Conservation (phyloP, 75 land plant genomes). For the Isoetes taiwanensis region DNA sequence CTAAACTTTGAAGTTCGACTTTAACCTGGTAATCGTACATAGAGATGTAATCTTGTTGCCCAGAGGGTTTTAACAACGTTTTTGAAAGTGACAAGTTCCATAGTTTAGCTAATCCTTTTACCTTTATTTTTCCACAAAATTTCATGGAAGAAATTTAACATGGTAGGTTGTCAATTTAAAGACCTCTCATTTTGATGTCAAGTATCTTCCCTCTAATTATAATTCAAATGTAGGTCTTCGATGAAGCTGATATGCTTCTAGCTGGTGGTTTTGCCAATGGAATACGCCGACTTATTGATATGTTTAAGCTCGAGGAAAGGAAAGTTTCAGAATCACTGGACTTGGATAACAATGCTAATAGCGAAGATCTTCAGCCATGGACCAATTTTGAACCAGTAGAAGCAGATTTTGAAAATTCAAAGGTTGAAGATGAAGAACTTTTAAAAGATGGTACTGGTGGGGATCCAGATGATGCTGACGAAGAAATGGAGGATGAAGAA, state of each 20-base stretch:
- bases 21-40: too few species aligned
- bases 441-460: conserved; percentile 5
- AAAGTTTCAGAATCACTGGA: conserved; percentile 27
- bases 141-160: too few species aligned
- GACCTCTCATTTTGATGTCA: not conserved
- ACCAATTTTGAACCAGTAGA: conserved; percentile 16
- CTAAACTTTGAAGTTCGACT: too few species aligned
- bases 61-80: too few species aligned
- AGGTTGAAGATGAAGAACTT: conserved; percentile 16
- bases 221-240: conserved; percentile 56
- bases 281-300: conserved; percentile 55
- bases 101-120: too few species aligned
- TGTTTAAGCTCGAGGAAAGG: conserved; percentile 89
- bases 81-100: too few species aligned
- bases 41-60: too few species aligned
- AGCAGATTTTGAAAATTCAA: conserved; percentile 19
- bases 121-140: too few species aligned
- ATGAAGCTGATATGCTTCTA: conserved; percentile 96
- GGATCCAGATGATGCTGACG: conserved; percentile 13
- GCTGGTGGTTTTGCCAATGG: conserved; percentile 81
- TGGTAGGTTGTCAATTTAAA: conserved; percentile 29
- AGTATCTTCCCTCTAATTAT: not conserved
- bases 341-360: conserved; percentile 11
- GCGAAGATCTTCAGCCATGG: conserved; percentile 7
- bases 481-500: conserved; percentile 8